Conservation (phyloP, 352 stramenopile species). For the Globisporangium orthogonon region DNA sequence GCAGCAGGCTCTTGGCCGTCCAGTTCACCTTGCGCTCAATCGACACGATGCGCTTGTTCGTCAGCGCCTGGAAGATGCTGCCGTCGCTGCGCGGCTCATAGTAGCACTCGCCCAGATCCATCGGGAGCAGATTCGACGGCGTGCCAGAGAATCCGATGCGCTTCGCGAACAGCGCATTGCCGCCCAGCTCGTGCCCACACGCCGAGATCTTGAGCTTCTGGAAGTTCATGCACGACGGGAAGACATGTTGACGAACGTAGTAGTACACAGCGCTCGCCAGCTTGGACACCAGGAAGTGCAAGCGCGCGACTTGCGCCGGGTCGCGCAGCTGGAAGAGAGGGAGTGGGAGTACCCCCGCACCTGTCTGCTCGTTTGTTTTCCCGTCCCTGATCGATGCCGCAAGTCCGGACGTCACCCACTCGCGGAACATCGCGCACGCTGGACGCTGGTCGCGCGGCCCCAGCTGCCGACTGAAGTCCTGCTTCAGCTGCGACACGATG, state of each 20-base stretch:
- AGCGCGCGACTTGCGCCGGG: slow-evolving; percentile 91
- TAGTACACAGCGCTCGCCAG: slow-evolving; percentile 95
- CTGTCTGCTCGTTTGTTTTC: slow-evolving; percentile 13
- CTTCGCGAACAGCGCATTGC: slow-evolving; percentile 96
- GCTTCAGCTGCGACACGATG: slow-evolving; percentile 85
- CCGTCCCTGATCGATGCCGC: slow-evolving; percentile 15
- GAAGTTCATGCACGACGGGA: slow-evolving; percentile 99
- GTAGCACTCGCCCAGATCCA: slow-evolving; percentile 97
- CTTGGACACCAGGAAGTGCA: slow-evolving; percentile 93
- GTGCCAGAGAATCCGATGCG: slow-evolving; percentile 99
- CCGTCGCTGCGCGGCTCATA: slow-evolving; percentile 98
- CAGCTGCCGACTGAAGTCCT: slow-evolving; percentile 83
- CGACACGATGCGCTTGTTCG: slow-evolving; percentile 88
- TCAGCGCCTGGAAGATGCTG: slow-evolving; percentile 97
- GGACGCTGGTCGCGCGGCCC: slow-evolving; percentile 76
- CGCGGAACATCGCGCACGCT: slow-evolving; percentile 67
- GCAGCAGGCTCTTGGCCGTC: slow-evolving; percentile 60
- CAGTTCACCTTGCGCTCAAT: slow-evolving; percentile 83
- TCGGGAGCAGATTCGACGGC: slow-evolving; percentile 97
- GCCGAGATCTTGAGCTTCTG: slow-evolving; percentile 98
- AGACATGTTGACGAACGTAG: slow-evolving; percentile 97
- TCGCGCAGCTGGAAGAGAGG: slow-evolving; percentile 97
- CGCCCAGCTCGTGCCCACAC: slow-evolving; percentile 98
- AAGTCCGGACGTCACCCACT: slow-evolving; percentile 61
- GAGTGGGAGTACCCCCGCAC: slow-evolving; percentile 84